A percentile compares a stretch with the other conserved stretches of the same genome.
Conservation (phyloP, 495 filamentous ascomycete genomes). For the Tuber calosporum region DNA sequence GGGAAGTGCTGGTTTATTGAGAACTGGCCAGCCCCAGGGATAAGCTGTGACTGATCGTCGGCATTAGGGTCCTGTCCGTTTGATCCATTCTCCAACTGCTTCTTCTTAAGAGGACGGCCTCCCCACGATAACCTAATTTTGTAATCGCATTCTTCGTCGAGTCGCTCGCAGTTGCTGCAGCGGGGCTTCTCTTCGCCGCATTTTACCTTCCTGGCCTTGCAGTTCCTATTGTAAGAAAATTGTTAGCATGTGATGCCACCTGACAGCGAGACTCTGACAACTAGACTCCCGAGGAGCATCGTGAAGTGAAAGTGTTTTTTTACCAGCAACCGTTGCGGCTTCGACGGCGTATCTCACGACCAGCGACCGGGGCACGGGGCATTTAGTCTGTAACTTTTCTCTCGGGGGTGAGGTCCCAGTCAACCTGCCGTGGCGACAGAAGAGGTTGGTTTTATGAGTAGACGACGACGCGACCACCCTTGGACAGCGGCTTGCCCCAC, state of each 20-base stretch:
- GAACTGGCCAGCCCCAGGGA: slow-evolving; percentile 46
- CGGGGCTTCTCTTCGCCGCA: slow-evolving; percentile 75
- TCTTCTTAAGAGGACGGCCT: slow-evolving; percentile 55
- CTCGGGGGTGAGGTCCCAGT: neutral
- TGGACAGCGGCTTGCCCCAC: neutral
- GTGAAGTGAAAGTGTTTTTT: slow-evolving; percentile 36
- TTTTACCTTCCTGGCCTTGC: slow-evolving; percentile 81
- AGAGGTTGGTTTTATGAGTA: slow-evolving; percentile 7
- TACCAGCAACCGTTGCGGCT: slow-evolving; percentile 84
- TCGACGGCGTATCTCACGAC: slow-evolving; percentile 50
- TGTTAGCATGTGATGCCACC: slow-evolving; percentile 18
- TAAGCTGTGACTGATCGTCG: slow-evolving; percentile 44
- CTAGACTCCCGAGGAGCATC: slow-evolving; percentile 5
- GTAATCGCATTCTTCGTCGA: slow-evolving; percentile 76
- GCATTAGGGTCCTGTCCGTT: slow-evolving; percentile 42
- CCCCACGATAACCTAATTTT: slow-evolving; percentile 81
- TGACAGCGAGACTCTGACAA: slow-evolving; percentile 12
- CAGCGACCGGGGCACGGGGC: slow-evolving; percentile 42
- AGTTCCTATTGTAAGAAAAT: slow-evolving; percentile 53
- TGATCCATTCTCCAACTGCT: slow-evolving; percentile 40
- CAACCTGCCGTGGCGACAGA: slow-evolving; percentile 6
- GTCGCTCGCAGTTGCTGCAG: slow-evolving; percentile 70
- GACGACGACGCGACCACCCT: slow-evolving; percentile 27
- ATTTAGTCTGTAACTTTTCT: slow-evolving; percentile 20
- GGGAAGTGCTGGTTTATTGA: slow-evolving; percentile 46